Base-by-base conservation (phyloP, 176 grass and related monocot genomes). In the Carex kokanica region DNA sequence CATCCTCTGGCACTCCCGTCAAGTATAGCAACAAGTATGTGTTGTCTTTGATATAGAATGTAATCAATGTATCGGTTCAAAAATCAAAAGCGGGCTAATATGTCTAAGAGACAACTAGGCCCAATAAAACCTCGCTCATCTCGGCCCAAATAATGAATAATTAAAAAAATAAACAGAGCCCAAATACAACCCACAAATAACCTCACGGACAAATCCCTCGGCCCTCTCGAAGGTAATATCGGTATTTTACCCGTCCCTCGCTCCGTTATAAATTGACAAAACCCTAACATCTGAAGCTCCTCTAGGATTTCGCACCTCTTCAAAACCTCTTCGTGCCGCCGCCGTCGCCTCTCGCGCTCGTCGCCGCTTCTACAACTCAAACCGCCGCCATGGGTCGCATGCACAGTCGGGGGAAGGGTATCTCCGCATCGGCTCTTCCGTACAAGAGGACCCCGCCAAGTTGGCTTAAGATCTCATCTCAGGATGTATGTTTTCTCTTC, bases 361-460 rank as follows among this genome's bases (percentile, higher is more conserved):
- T 14, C 36, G 21, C 9, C 70, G 34, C 57, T n/a, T 54, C 12
- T 62, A 36, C 83, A 78, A 16, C 81, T 65, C 25, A 72, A 83
- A 53, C 57, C 83, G 78, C 78, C 73, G 32, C 87, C 89, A 97
- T 97, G 94, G 94, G 94, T 64, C 94, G 94, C 58, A 97, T 97
- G 94, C 94, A 97, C 85, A 97, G 94, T 85, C 85, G 85, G 75
- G 91, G 94, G 27, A 97, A 97, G 89, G 94, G 94, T 93, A 97
- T 97, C 85, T 93, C 94, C 64, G 90, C 94, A 6, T 97, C 94
- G 66, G 94, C 94, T 36, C 83, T 97, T 18, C 94, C 94, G 58
- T 93, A 93, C 91, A 97, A 97, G 91, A 93, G 91, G 87, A 91
- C 91, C 40, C 87, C 94, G 9, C 94, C 94, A 3, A 80, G 6